Evolutionary conservation across 2,329 filamentous ascomycete genomes (phyloP), one percentile per base, ranked within the genome.

Genomic region (Camptophora hylomeconis): DNA sequence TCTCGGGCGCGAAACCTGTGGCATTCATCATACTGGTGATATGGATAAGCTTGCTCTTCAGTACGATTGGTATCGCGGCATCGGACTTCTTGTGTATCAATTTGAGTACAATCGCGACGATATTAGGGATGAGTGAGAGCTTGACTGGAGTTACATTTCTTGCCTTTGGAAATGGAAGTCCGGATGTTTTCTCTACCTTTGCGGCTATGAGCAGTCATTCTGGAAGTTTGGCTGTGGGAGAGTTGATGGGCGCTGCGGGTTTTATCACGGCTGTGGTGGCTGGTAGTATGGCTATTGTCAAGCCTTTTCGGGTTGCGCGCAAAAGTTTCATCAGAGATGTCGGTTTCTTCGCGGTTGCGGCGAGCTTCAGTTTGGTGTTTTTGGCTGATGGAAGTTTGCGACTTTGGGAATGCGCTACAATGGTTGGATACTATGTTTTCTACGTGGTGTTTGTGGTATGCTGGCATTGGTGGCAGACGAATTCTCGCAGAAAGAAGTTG

Each of bases 61-160:
- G 80, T 44, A 95, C 89, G 9, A 94, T 98, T 40, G 89, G 89
- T 35, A 94, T 98, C 40, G 89, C 89, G 9, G 89, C 89, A 13
- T 94, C 84, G 56, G 89, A 98, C 58, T 98, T 98, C 62, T 89
- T 98, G 58, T 95, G 86, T 57, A 74, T 95, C 58, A 93, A 98
- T 49, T 67, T 98, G 18, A 89, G 81, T 54, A 95, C 89, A 8
- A 89, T 98, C 45, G 77, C 89, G 13, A 77, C 69, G 32, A 73
- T 94, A 29, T 65, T 95, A 16, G 86, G 87, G 12, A 77, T 98
- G 62, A 94, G 86, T 53, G 86, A 98, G 60, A 95, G 83, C 52
- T 68, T 98, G 56, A 84, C 89, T 0, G 89, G 89, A 19, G 92
- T 98, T 16, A 98, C 89, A 1, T 92, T 98, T 47, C 61, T 98